These are phyloP conservation scores for Neophaeococcomyces aloes DNA, from an alignment of 2,329 filamentous ascomycete genomes.

Conservation along the genomic window DNA sequence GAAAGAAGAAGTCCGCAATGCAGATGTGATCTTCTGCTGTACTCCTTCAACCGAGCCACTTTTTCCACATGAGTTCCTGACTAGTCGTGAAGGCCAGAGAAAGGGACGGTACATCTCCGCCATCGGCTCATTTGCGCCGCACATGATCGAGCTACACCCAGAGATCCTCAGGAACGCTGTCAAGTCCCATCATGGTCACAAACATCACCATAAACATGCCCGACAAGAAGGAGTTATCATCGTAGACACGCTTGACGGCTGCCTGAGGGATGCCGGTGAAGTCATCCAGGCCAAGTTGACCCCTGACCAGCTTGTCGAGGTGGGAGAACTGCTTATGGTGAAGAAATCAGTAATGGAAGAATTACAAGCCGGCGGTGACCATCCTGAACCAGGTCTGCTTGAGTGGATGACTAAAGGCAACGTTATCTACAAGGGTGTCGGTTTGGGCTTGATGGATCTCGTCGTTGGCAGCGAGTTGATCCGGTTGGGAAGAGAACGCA, in stretches of 20 bases:
- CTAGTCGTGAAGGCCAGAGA: constrained; percentile 41
- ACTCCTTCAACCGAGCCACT: constrained; percentile 65
- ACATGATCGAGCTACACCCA: constrained; percentile 76
- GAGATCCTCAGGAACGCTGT: constrained; percentile 61
- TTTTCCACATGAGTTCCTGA: constrained; percentile 65
- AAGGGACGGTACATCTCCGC: constrained; percentile 36
- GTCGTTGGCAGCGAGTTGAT: constrained; percentile 52
- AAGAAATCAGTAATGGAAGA: constrained; percentile 39
- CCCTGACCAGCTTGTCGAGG: constrained; percentile 68
- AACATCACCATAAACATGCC: constrained; percentile 39
- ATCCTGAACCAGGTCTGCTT: constrained; percentile 34
- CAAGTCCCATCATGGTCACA: constrained; percentile 27
- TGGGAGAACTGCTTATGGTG: constrained; percentile 68
- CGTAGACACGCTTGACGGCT: constrained; percentile 63
- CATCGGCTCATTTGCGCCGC: constrained; percentile 45
- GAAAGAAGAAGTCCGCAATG: constrained; percentile 56
- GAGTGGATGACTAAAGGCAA: constrained; percentile 55
- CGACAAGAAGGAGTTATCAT: constrained; percentile 50
- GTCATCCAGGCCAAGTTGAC: constrained; percentile 65
- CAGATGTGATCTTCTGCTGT: constrained; percentile 80
- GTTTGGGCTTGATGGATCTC: constrained; percentile 58
- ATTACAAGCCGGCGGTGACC: constrained; percentile 27
- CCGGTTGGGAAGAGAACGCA: constrained; percentile 43
- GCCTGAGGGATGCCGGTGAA: constrained; percentile 75
- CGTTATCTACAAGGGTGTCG: constrained; percentile 60